These are phyloP conservation scores for Apiospora sp. DNA, from an alignment of 2,329 filamentous ascomycete species.

Conservation along the genomic window DNA sequence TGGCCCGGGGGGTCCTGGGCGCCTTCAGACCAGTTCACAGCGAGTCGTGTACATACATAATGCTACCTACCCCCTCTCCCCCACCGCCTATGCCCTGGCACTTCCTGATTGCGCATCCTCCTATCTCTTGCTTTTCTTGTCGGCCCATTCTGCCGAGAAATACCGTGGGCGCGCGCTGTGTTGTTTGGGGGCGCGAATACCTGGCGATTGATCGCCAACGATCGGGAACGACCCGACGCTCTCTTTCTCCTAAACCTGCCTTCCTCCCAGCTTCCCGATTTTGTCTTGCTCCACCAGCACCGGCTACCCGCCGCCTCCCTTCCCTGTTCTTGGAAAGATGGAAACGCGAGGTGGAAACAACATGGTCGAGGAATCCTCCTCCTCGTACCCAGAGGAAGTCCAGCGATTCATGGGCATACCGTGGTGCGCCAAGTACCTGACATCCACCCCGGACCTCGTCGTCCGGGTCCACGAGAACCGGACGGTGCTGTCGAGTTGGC, in stretches of 20 bases:
- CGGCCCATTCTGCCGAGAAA: neutral
- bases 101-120: too few species aligned
- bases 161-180: neutral
- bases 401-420: slow-evolving; percentile 36
- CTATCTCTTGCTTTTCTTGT: too few species aligned
- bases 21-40: neutral
- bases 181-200: too few species aligned
- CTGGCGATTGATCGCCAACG: neutral
- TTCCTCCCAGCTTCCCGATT: neutral
- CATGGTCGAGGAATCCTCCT: too few species aligned
- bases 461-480: neutral
- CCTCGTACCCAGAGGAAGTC: neutral
- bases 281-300: neutral
- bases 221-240: neutral
- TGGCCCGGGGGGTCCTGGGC: neutral
- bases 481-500: neutral
- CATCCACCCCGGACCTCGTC: neutral
- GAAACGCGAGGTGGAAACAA: neutral
- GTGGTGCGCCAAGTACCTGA: slow-evolving; percentile 23
- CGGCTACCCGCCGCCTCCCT: neutral
- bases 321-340: neutral
- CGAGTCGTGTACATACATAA: slow-evolving; percentile 9
- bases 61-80: neutral
- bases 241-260: neutral
- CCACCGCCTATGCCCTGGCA: neutral